A percentile compares a stretch with the other conserved stretches of the same genome.
Conservation (phyloP, 2,329 filamentous ascomycete genomes). For the Cordyceps javanica region DNA sequence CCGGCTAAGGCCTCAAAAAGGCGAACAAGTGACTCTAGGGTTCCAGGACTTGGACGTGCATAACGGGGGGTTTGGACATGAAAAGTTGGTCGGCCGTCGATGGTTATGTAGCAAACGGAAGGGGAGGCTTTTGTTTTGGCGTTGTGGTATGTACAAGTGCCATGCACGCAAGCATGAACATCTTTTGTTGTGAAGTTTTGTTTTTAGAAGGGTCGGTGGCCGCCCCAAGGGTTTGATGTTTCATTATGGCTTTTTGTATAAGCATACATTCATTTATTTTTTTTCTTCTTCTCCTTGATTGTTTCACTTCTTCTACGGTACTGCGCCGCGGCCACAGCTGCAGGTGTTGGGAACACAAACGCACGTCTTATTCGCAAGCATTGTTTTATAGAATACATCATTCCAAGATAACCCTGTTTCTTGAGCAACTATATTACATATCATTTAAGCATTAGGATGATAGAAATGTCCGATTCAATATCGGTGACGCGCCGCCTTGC, state of each 20-base stretch:
- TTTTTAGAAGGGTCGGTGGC: neutral
- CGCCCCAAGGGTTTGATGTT: neutral
- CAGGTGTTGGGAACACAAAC: neutral
- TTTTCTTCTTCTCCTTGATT: neutral
- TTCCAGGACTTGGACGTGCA: neutral
- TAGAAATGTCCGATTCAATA: too few species aligned
- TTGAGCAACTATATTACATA: too few species aligned
- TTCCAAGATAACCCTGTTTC: too few species aligned
- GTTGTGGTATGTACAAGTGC: neutral
- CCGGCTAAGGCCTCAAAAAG: slow-evolving; percentile 12
- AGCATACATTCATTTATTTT: neutral
- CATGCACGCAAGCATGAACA: neutral
- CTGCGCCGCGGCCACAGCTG: neutral
- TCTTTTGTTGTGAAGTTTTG: neutral
- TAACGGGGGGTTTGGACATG: neutral
- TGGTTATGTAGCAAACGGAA: neutral
- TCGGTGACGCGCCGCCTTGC: too few species aligned
- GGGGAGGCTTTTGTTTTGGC: neutral
- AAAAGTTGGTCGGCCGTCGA: neutral
- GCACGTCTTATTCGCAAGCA: neutral
- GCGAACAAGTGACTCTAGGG: neutral
- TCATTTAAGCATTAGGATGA: too few species aligned
- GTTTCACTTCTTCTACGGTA: neutral
- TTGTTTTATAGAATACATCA: neutral
- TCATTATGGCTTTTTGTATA: neutral